Evolutionary conservation across 192 early-diverging fungal species (phyloP).

Genomic region (Mortierella hygrophila): DNA sequence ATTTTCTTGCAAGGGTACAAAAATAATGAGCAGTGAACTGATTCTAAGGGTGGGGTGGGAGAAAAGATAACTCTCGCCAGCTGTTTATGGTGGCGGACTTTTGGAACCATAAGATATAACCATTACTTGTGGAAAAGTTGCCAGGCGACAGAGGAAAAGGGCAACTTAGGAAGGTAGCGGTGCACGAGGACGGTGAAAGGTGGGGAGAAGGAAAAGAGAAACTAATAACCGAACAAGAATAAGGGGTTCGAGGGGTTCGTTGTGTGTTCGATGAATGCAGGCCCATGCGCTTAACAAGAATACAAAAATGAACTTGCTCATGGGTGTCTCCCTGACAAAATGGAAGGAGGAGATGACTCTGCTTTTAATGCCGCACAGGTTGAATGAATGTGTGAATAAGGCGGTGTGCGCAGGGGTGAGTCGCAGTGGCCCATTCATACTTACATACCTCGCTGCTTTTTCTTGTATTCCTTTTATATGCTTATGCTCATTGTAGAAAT

Average conservation of each 20-base stretch:
- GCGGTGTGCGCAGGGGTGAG: neutral
- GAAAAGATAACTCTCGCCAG: neutral
- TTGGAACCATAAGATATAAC: neutral
- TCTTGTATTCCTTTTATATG: neutral
- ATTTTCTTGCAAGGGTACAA: neutral
- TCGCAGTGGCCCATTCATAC: neutral
- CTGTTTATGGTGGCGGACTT: neutral
- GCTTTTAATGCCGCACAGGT: neutral
- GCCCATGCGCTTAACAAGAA: neutral
- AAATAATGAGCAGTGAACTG: neutral
- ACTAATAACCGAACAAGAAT: neutral
- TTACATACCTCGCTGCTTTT: neutral
- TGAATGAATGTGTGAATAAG: neutral
- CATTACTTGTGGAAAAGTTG: neutral
- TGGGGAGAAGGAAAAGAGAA: neutral
- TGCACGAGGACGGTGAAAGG: neutral
- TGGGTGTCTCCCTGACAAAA: neutral
- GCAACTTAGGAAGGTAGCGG: neutral
- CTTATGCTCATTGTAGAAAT: conserved; percentile 47
- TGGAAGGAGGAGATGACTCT: neutral
- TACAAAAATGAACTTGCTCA: neutral
- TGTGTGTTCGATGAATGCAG: neutral
- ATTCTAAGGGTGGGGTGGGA: neutral
- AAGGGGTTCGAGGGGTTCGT: neutral
- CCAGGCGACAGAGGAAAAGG: neutral